Evolutionary conservation across 106 monocot species (phyloP), one percentile per base, ranked within the genome.

Genomic region (Acorus gramineus): DNA sequence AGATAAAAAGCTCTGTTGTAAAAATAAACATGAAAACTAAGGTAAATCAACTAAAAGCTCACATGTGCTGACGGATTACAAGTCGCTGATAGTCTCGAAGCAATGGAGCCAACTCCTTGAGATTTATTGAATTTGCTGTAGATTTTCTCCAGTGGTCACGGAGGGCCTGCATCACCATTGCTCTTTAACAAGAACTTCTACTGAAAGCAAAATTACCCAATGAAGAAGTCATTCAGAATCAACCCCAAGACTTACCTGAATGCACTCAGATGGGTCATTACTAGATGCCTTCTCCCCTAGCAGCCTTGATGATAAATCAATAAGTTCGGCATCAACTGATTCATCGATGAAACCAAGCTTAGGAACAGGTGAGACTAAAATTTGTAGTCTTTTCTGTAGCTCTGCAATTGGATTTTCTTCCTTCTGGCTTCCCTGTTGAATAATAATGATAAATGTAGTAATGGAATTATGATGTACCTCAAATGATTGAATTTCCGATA

Each of bases 61-160:
- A 90, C 94, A 65, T 42, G 49, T 81, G 66, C 46, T 65, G 62
- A 14, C 70, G 61, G 54, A 89, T 68, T 74, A 92, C 73, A 12
- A 85, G 69, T n/a, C 96, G 87, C 64, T 96, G 84, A 69, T 96
- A 96, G 73, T 91, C 96, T 44, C 96, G 77, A 67, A 96, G 85
- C 62, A 96, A 69, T 59, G 87, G 85, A 42, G 80, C 96, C 43
- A 96, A 76, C 79, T 98, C 88, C 65, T 76, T 62, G 49, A 98
- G 56, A 65, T 70, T 73, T 69, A 98, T 74, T 52, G 83, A 88
- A 49, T 61, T 77, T 60, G 87, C 69, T 46, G 80, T 56, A 49
- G 76, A 81, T 14, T 59, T 89, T 69, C 70, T 83, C 96, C 96
- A 98, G 60, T 88, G 81, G 5, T 92, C 81, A 42, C 88, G 82